phyloP scores from a whole-genome alignment of 768 basidiomycete genomes.

The Mycena epipterygia region DNA sequence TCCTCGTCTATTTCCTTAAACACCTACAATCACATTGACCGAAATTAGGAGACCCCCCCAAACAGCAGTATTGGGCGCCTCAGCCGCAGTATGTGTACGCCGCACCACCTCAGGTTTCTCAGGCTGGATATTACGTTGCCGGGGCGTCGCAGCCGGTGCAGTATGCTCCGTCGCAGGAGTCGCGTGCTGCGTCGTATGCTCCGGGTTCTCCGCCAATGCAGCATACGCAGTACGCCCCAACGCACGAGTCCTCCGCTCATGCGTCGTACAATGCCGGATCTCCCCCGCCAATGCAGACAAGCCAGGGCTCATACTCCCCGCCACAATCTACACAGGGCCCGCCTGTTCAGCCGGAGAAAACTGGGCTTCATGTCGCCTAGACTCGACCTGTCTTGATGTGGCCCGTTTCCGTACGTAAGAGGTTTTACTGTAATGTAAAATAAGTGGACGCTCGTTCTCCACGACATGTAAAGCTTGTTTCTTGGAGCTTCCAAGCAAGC shows the following conservation, averaged over 20 bases:
- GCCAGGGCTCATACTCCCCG: neutral
- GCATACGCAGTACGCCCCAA: too few species aligned
- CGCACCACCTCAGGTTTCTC: constrained; percentile 12
- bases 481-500: too few species aligned
- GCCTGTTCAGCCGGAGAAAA: neutral
- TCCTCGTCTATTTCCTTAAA: neutral
- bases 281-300: neutral
- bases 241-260: neutral
- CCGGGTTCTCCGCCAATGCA: too few species aligned
- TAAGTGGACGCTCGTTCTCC: too few species aligned
- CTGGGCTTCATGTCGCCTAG: neutral
- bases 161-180: neutral
- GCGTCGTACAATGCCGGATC: neutral
- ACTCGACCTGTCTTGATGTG: neutral
- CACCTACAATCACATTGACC: neutral
- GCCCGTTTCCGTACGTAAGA: too few species aligned
- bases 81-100: constrained; percentile 27
- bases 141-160: neutral
- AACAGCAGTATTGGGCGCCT: constrained; percentile 17
- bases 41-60: neutral
- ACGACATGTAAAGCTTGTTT: too few species aligned
- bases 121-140: constrained; percentile 13
- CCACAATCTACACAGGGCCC: neutral
- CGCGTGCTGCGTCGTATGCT: neutral
- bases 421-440: neutral